Base-by-base conservation (phyloP, 139 green algal species). In the Volvox africanus region DNA sequence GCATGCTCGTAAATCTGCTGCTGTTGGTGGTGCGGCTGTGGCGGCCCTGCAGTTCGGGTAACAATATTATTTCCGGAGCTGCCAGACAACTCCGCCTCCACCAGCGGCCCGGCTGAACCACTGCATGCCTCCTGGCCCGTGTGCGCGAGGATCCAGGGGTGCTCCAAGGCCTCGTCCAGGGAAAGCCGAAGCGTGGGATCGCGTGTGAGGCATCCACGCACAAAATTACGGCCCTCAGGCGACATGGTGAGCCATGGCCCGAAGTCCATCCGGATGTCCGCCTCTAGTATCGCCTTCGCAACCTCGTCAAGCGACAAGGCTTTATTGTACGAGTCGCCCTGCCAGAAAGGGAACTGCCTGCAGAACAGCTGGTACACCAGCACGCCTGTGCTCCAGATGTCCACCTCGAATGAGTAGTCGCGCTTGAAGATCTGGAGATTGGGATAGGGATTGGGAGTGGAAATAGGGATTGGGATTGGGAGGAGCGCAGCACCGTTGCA, bases 341-440 rank as follows among this genome's bases (percentile, higher is more conserved):
- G 37, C 90, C 93, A 97, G 73, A 95, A 96, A 28, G 95, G 95
- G 79, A 96, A 96, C 30, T 93, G 91, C 55, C 93, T 78, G 37
- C 93, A 91, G 26, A 93, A 92, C 44, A 97, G 93, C 92, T 96
- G 94, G 69, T 98, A 98, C 32, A 97, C 91, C 86, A 98, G 95
- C 69, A 98, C 96, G 83, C 97, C 97, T 21, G 96, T 68, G 36
- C 92, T 95, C 97, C 97, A 92, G 84, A 98, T 92, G 93, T 99
- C 97, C 21, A 93, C 95, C 89, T 97, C 92, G 24, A 90, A 87
- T 24, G 94, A 93, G 89, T 97, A 98, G 82, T 95, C 93, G 0
- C 95, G 92, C 88, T 94, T 85, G 82, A 98, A 97, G n/a, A 98
- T 94, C 91, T 89, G 35, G 50, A 13, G 78, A 9, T 22, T 9